A percentile compares a stretch with the other conserved stretches of the same genome.
phyloP scores from a whole-genome alignment of 768 basidiomycete species.

The Suillus fuscotomentosus region DNA sequence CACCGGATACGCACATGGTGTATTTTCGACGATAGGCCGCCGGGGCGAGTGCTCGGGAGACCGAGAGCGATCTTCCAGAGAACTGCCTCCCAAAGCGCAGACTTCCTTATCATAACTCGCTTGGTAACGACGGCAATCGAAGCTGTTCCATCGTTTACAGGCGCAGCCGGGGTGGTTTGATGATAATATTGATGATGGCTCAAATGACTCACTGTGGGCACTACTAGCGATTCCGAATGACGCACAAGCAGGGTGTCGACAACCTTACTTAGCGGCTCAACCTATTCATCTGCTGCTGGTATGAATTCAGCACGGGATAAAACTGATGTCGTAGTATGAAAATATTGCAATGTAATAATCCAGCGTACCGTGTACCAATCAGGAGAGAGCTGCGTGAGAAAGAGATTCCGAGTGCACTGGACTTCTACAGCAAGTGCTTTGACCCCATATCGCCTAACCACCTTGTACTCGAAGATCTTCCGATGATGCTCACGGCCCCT shows the following conservation, averaged over 20 bases:
- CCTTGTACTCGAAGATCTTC: conserved; percentile 16
- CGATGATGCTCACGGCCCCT: conserved; percentile 22
- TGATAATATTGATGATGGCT: no score
- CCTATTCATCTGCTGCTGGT: conserved; percentile 29
- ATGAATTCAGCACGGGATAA: conserved; percentile 13
- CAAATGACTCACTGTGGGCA: no score
- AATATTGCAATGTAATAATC: conserved; percentile 49
- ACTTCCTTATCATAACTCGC: no score
- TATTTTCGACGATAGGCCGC: conserved; percentile 2
- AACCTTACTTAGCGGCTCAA: no score
- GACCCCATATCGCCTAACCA: conserved; percentile 60
- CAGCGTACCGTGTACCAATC: conserved; percentile 57
- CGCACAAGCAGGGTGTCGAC: no score
- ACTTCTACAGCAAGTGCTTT: conserved; percentile 76
- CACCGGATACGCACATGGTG: conserved; percentile 39
- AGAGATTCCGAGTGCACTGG: conserved; percentile 74
- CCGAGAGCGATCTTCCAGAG: no score
- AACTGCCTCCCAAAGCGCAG: no score
- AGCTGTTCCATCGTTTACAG: no score
- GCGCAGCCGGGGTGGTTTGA: no score
- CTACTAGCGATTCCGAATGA: no score
- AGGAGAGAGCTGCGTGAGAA: conserved; percentile 63
- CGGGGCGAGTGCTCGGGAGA: no score
- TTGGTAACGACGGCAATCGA: no score
- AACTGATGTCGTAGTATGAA: not conserved